Evolutionary conservation across 2,329 filamentous ascomycete genomes (phyloP), one percentile per base, ranked within the genome.

Genomic region (Penicillium sp.): DNA sequence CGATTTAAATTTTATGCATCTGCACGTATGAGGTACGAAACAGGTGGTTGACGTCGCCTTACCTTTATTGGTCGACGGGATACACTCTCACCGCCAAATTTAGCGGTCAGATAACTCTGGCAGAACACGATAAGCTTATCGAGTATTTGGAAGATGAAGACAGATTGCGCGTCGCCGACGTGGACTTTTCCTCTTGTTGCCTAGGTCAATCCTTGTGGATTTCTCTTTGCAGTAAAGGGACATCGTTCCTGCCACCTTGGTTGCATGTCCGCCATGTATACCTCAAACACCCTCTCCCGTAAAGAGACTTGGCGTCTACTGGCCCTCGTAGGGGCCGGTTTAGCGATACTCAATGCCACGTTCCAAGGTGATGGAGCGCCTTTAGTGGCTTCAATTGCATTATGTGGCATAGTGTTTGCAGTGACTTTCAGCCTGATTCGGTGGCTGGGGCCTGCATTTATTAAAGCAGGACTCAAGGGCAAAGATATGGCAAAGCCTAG

Each of bases 381-480:
- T 37, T 83, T 99, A 66, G 82, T 95, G 64, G 93, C 92, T 10
- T 96, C 91, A 1, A 79, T 96, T 55, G 90, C 92, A 16, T 88
- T 97, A 66, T 94, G 90, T 68, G 85, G 88, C 22, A 80, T 96
- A 63, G 92, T 90, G 35, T 99, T 96, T 72, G 81, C 87, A 4
- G 85, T 88, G 46, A 86, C 86, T 58, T 97, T 90, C 74, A 86
- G 89, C 67, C 85, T 97, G 78, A 93, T 97, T 74, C 82, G 89
- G 79, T 97, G 93, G 93, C 88, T 97, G 6, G 93, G 93, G 1
- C 87, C 90, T 54, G 88, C 89, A 1, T 97, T 99, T 73, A 87
- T 97, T 72, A 86, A 84, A 65, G 90, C 90, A 37, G 94, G 93
- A 16, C 84, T 97, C 70, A 94, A 92, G 72, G 94, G 94, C 54